Percentiles rank a stretch among this genome's conserved stretches.
Conservation (phyloP, 345 rosid genomes). For the Eucalyptus pauciflora region DNA sequence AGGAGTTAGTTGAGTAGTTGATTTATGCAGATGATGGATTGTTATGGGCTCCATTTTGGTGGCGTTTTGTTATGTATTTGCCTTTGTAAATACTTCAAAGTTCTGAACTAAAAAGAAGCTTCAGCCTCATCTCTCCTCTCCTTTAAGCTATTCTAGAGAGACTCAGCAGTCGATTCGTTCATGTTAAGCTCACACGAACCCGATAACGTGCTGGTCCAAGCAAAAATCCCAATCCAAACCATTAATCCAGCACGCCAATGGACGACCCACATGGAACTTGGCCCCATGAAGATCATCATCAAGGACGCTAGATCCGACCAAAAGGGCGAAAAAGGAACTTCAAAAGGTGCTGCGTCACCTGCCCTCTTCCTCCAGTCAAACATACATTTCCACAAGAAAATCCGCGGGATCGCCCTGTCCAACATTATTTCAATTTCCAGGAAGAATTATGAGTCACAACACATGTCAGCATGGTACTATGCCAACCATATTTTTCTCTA, state of each 20-base stretch:
- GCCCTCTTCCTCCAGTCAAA: not conserved
- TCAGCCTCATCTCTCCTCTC: no score
- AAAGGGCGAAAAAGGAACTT: not conserved
- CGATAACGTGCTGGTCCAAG: not conserved
- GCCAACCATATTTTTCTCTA: not conserved
- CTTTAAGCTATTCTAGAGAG: not conserved
- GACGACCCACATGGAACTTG: not conserved
- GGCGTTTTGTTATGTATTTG: no score
- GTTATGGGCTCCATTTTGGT: no score
- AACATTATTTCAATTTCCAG: not conserved
- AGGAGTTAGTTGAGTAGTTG: no score
- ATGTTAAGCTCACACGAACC: not conserved
- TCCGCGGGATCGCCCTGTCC: not conserved
- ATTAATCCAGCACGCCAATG: not conserved
- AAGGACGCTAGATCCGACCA: not conserved
- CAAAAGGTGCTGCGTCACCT: not conserved
- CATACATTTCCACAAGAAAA: not conserved
- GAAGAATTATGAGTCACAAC: not conserved
- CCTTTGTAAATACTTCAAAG: no score
- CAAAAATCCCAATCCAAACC: not conserved
- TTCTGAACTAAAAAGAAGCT: no score
- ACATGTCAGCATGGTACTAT: not conserved
- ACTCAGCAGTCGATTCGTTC: not conserved
- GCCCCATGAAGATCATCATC: not conserved
- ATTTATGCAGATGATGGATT: no score